phyloP scores from a whole-genome alignment of 2,329 filamentous ascomycete species.

The Aspergillus fructus region DNA sequence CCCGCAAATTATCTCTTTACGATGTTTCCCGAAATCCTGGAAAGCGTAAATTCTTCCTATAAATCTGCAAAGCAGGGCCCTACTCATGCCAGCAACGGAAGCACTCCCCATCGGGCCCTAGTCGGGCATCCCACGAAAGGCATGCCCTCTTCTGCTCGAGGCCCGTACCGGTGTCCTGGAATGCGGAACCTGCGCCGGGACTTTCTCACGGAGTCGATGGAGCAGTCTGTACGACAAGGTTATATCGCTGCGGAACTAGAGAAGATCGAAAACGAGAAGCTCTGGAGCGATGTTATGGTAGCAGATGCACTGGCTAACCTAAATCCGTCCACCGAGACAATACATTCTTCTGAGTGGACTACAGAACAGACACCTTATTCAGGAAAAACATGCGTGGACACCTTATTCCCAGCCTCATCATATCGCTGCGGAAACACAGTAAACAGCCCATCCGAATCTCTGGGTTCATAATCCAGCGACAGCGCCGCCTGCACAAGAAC shows the following conservation, averaged over 20 bases:
- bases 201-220: neutral
- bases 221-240: neutral
- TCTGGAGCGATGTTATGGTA: neutral
- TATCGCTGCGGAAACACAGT: slow-evolving; percentile 29
- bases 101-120: neutral
- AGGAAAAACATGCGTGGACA: slow-evolving; percentile 26
- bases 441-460: slow-evolving; percentile 33
- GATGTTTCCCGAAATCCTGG: neutral
- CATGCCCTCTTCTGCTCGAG: neutral
- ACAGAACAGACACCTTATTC: neutral
- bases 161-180: neutral
- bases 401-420: slow-evolving; percentile 28
- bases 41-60: neutral
- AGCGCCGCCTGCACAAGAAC: slow-evolving; percentile 23
- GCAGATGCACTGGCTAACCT: neutral
- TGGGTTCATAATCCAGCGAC: slow-evolving; percentile 38
- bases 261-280: neutral
- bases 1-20: neutral
- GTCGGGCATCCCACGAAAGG: neutral
- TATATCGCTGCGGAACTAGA: neutral
- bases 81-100: neutral
- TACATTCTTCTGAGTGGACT: neutral
- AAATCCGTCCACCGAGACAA: neutral
- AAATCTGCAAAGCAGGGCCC: neutral
- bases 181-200: neutral